Conservation (phyloP, 805 yeast genomes). For the Suhomyces emberorum region DNA sequence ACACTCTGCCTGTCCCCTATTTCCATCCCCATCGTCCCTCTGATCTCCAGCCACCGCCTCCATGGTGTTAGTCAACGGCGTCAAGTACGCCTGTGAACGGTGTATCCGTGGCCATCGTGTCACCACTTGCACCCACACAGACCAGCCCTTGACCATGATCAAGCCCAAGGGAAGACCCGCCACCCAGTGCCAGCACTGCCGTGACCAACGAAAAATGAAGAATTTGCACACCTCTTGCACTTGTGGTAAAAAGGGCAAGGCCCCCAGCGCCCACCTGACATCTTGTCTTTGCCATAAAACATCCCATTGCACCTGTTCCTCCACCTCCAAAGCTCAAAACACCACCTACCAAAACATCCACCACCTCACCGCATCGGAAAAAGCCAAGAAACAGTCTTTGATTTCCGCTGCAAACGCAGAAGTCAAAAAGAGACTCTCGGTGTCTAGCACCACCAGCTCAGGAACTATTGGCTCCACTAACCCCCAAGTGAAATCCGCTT, state of each 20-base stretch:
- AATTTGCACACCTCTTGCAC: conserved; percentile 68
- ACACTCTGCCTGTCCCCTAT: too few relatives aligned
- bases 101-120: conserved; percentile 97
- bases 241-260: conserved; percentile 56
- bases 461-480: conserved; percentile 1
- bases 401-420: conserved; percentile 14
- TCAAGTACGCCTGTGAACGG: conserved; percentile 93
- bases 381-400: conserved; percentile 17
- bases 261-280: conserved; percentile 35
- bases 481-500: not conserved
- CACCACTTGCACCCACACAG: conserved; percentile 88
- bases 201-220: conserved; percentile 65
- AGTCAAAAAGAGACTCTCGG: conserved; percentile 5
- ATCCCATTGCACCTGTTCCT: conserved; percentile 40
- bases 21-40: too few relatives aligned
- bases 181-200: conserved; percentile 84
- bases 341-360: conserved; percentile 7
- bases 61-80: conserved; percentile 90
- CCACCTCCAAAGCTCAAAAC: conserved; percentile 6
- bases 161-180: conserved; percentile 97
- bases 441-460: conserved; percentile 1
- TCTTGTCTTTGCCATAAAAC: conserved; percentile 38
- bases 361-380: conserved; percentile 11
- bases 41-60: too few relatives aligned
- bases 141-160: conserved; percentile 86